These are phyloP conservation scores for Penicillium palitans DNA, from an alignment of 2,329 filamentous ascomycete genomes.

Conservation along the genomic window DNA sequence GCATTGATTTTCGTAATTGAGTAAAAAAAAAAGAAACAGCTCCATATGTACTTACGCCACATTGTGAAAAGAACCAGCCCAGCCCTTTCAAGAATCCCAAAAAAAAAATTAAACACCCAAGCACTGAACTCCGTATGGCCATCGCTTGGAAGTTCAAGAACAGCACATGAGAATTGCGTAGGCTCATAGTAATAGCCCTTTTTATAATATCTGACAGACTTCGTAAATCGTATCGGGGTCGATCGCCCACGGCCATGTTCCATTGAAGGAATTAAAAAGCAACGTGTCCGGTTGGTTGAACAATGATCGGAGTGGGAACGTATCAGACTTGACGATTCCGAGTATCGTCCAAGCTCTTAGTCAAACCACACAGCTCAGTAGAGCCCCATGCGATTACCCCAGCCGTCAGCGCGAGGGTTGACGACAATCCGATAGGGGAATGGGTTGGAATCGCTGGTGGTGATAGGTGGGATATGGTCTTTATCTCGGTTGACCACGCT, in stretches of 20 bases:
- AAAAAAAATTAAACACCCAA: background rate
- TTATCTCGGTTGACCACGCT: slow-evolving; percentile 84
- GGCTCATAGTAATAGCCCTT: background rate
- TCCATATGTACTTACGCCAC: background rate
- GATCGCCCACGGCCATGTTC: background rate
- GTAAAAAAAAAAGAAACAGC: background rate
- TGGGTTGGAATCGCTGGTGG: slow-evolving; percentile 84
- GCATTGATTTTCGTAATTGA: background rate
- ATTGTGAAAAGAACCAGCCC: background rate
- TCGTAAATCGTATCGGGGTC: slow-evolving; percentile 7
- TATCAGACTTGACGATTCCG: background rate
- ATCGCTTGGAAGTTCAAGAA: background rate
- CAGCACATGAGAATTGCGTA: background rate
- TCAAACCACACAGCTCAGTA: slow-evolving; percentile 51
- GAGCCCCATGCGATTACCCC: slow-evolving; percentile 77
- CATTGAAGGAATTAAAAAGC: background rate
- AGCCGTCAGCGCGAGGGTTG: slow-evolving; percentile 76
- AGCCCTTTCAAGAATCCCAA: background rate
- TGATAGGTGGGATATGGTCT: slow-evolving; percentile 96
- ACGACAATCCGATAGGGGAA: slow-evolving; percentile 93
- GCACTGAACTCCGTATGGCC: background rate
- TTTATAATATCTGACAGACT: background rate
- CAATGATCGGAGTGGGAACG: background rate
- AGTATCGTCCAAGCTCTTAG: background rate
- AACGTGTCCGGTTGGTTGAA: slow-evolving; percentile 8